Base-by-base conservation (phyloP, 179 eudicot species). In the Nepenthes alata region DNA sequence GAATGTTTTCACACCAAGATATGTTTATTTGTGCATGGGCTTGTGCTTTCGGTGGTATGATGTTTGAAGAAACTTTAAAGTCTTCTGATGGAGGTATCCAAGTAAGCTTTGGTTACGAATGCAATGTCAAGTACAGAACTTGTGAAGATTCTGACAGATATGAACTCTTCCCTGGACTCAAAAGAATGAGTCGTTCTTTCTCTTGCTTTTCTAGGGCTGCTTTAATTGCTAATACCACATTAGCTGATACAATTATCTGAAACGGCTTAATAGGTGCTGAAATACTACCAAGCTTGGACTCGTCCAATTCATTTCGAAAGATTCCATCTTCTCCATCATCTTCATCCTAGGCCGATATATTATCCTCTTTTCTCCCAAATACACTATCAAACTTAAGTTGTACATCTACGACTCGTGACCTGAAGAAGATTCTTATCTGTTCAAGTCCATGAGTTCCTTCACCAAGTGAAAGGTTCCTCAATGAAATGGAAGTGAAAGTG, bases 201-300 rank as follows among this genome's bases (percentile, higher is more conserved):
- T 72, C 91, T 66, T 88, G 95, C 61, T 75, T 91, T 50, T 85
- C 91, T 47, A 96, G 89, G 16, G 97, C 96, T 63, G 97, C 96
- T 57, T 67, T 88, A 48, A 91, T 91, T 71, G 97, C 91, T 45
- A 91, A 91, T 58, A 76, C 95, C 2, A 88, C 97, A 34, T 64
- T 91, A 55, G 96, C 97, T n/a, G 86, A 91, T 75, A 91, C 97
- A 47, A 91, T 84, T 57, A 85, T 91, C 48, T 88, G 94, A 82
- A 82, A 88, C 53, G 97, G 97, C 13, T 68, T 85, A 57, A 72
- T 91, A 65, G 86, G 85, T 15, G 81, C 85, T 5, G 97, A 88
- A 70, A 77, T 91, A 69, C 80, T 91, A 36, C 96, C 96, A 10
- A 78, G 88, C 35, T 77, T 74, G 80, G 97, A 91, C 61, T 91